Evolutionary conservation across 495 filamentous ascomycete species (phyloP), one percentile per base, ranked within the genome.

Genomic region (Beverwykella pulmonaria): DNA sequence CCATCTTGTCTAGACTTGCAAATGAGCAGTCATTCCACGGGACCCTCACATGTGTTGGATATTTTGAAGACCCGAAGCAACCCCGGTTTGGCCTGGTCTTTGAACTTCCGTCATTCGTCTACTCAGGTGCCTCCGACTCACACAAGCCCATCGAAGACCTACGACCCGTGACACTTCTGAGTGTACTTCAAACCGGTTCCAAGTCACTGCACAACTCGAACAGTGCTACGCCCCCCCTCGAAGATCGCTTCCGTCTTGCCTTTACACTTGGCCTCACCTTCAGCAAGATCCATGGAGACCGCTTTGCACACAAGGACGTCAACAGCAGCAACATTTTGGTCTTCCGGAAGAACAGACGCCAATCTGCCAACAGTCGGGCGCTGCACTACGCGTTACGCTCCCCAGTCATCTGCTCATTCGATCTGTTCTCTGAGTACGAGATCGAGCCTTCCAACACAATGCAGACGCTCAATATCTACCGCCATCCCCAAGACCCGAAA

Each of bases 241-340:
- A 97, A 73, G 90, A 90, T 58, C 89, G 92, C 52, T 96, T 93
- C 72, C 86, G 90, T 15, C 81, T 97, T 36, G 92, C 91, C 0
- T 86, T 91, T 54, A 91, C 92, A 68, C 81, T 96, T 9, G 82
- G 86, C 32, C 88, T 88, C 74, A 89, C 89, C 17, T 81, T 93
- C 49, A 84, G 92, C 48, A 87, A 91, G 54, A 74, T 96, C 68
- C 87, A 93, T 73, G 87, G 86, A 22, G 85, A 90, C 59, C 88
- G 88, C 17, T 81, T 91, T 47, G 85, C 89, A 0, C 93, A 96
- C 76, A 86, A 90, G 19, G 91, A 92, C 67, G 86, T 97, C 61
- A 87, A 87, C 68, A 88, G 87, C 75, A 87, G 84, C 70, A 94
- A 92, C 68, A 82, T 97, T 53, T 83, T 93, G 1, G 91, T 97